Evolutionary conservation across 257 asterid species (phyloP), one percentile per base, ranked within the genome.

Genomic region (Solanum sparsipilum): DNA sequence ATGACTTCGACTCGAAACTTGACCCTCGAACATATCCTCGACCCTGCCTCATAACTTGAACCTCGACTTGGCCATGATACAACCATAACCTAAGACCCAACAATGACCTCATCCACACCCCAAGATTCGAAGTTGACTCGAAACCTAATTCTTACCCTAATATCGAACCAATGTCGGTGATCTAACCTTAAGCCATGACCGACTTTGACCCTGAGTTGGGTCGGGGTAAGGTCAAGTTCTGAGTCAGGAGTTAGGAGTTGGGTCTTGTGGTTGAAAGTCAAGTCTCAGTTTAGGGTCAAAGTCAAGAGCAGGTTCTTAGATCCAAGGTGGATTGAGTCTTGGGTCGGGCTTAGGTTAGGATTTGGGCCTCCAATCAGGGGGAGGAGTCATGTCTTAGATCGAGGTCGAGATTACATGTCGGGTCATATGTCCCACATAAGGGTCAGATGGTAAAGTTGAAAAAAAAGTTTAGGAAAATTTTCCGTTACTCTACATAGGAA

Each of bases 201-300:
- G 15, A 63, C 7, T 11, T 63, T 9, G 71, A 10, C 31, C 7
- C 6, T 11, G 7, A 63, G 29, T 23, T n/a, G 29, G 74, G 10
- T 27, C 9, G 5, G 4, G 35, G 35, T 67, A 10, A 15, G 9
- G 10, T 68, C 2, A 6, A 27, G 10, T 21, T 27, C 3, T 10
- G 3, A 10, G 31, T 63, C 3, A 1, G 15, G 7, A n/a, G 67
- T 58, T n/a, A 4, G 15, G 32, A 65, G 16, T n/a, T 4, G 72
- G 7, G 31, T 4, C 4, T 5, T 27, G 7, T 2, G 8, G 2
- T 23, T 1, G 32, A 23, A 65, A 65, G 4, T 65, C 1, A 4
- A 7, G 32, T n/a, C 32, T 4, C 15, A 0, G 0, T 11, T n/a
- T 0, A 4, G 1, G 72, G 67, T 65, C 0, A 4, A 27, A 12